These are phyloP conservation scores for Claviceps digitariae DNA, from an alignment of 2,329 filamentous ascomycete species.

Conservation along the genomic window DNA sequence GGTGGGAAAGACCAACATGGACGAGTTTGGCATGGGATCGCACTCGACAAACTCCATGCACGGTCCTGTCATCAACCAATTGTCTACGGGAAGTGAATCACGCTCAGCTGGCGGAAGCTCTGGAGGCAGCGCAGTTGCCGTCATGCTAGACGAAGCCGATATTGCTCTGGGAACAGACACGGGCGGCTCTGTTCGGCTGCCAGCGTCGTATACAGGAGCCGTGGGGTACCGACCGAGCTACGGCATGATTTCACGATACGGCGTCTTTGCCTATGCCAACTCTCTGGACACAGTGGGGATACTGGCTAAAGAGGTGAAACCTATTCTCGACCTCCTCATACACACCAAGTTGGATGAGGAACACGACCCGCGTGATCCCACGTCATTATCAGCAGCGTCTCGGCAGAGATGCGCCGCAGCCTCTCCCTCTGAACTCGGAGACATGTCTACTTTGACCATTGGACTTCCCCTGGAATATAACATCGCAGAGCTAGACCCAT, in stretches of 20 bases:
- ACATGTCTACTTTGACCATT: conserved; percentile 29
- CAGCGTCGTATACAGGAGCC: conserved; percentile 72
- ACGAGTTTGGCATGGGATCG: conserved; percentile 94
- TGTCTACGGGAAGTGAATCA: conserved; percentile 17
- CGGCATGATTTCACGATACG: conserved; percentile 71
- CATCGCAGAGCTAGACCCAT: conserved; percentile 60
- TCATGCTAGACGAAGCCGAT: conserved; percentile 45
- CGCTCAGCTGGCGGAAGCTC: conserved; percentile 79
- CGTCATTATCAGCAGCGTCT: conserved; percentile 45
- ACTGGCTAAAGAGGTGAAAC: conserved; percentile 41
- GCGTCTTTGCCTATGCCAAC: conserved; percentile 84
- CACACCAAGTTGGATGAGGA: conserved; percentile 34
- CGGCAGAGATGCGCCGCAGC: conserved; percentile 33
- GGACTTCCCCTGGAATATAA: conserved; percentile 70
- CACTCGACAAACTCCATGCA: conserved; percentile 60
- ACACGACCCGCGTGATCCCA: conserved; percentile 61
- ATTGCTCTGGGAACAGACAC: conserved; percentile 84
- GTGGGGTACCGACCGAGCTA: conserved; percentile 89
- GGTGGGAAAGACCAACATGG: conserved; percentile 78
- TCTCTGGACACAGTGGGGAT: conserved; percentile 84
- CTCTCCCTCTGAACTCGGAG: conserved; percentile 11
- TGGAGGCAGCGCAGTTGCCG: conserved; percentile 81
- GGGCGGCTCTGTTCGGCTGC: conserved; percentile 75
- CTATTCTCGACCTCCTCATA: conserved; percentile 37
- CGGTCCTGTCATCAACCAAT: conserved; percentile 47